Conservation (phyloP, 495 filamentous ascomycete genomes). For the Neurospora pannonica region DNA sequence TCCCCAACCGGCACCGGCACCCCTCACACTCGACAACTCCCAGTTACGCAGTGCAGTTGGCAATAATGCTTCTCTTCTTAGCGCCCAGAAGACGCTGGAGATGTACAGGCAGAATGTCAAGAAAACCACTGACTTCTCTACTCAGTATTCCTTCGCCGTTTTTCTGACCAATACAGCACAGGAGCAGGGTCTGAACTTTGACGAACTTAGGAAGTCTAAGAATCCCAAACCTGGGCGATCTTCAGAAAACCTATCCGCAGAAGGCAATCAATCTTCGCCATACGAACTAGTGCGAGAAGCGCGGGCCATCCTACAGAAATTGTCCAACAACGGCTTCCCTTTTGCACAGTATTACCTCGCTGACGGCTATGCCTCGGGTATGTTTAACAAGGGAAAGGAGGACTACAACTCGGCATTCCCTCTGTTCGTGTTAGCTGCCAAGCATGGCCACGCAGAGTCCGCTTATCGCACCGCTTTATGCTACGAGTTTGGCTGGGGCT, state of each 20-base stretch:
- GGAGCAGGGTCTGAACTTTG: slow-evolving; percentile 43
- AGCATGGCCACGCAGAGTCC: slow-evolving; percentile 95
- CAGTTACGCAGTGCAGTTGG: slow-evolving; percentile 70
- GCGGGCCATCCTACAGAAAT: slow-evolving; percentile 73
- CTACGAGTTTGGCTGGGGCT: slow-evolving; percentile 98
- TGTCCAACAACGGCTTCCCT: slow-evolving; percentile 79
- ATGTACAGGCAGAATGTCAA: slow-evolving; percentile 97
- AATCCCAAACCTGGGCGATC: slow-evolving; percentile 31
- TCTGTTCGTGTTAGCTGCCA: slow-evolving; percentile 86
- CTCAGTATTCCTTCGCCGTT: slow-evolving; percentile 91
- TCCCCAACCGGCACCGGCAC: slow-evolving; percentile 70
- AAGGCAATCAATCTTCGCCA: slow-evolving; percentile 39
- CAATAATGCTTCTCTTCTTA: slow-evolving; percentile 78
- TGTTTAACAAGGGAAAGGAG: slow-evolving; percentile 87
- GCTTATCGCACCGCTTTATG: slow-evolving; percentile 89
- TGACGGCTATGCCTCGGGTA: slow-evolving; percentile 85
- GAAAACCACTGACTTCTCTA: slow-evolving; percentile 80
- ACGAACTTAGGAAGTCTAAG: slow-evolving; percentile 30
- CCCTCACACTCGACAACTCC: slow-evolving; percentile 66
- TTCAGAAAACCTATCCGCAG: slow-evolving; percentile 31
- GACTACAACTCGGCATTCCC: slow-evolving; percentile 87
- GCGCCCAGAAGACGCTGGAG: slow-evolving; percentile 83
- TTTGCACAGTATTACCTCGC: slow-evolving; percentile 97
- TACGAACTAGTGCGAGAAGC: slow-evolving; percentile 77
- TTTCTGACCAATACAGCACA: slow-evolving; percentile 84